Conservation (phyloP, 305 asterid genomes). For the Solanum hybrid region DNA sequence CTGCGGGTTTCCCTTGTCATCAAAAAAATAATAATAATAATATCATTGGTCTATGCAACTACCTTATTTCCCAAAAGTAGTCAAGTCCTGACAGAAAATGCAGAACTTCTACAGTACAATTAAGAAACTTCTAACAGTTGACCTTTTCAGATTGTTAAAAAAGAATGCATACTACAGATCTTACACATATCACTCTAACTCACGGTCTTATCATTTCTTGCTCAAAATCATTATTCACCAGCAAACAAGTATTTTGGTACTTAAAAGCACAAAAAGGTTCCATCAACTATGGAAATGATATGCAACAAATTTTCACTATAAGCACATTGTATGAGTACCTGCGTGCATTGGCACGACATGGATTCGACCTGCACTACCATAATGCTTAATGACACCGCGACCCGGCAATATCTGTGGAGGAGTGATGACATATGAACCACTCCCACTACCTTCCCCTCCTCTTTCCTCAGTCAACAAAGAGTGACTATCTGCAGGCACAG, state of each 20-base stretch:
- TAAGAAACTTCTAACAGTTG: neutral
- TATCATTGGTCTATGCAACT: neutral
- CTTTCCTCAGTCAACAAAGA: constrained; percentile 27
- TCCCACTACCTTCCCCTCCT: constrained; percentile 54
- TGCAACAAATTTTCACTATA: neutral
- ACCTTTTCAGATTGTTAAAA: neutral
- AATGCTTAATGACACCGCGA: constrained; percentile 53
- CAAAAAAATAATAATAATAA: neutral
- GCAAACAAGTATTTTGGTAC: neutral
- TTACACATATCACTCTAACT: neutral
- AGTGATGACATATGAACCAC: constrained; percentile 60
- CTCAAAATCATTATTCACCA: neutral
- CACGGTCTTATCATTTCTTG: neutral
- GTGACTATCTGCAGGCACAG: constrained; percentile 62
- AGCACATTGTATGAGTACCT: constrained; percentile 36
- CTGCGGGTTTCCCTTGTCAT: too few species aligned
- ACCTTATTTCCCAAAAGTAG: neutral
- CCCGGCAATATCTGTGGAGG: constrained; percentile 79
- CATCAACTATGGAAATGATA: neutral
- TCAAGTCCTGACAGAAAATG: neutral
- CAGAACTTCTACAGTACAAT: neutral
- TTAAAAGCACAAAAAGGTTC: neutral
- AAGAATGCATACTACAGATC: neutral
- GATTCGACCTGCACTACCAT: constrained; percentile 72
- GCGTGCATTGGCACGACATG: constrained; percentile 86